Conservation (phyloP, 208 protist genomes). For the Novymonas esmeraldas region DNA sequence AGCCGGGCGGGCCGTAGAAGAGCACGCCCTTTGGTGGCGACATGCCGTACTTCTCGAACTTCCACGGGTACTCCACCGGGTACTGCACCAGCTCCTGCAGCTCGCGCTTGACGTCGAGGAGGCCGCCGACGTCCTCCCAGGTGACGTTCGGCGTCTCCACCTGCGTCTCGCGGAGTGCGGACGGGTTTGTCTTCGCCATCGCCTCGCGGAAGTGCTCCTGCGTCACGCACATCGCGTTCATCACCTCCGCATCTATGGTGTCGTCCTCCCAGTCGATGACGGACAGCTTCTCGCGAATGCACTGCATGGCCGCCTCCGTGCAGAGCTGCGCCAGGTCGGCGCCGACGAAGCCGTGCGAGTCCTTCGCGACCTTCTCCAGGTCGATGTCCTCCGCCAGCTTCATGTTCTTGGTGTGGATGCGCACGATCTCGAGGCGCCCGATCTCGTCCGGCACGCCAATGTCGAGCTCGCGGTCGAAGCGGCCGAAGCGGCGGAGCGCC, state of each 20-base stretch:
- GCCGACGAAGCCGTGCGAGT: slow-evolving; percentile 99
- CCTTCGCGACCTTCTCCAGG: slow-evolving; percentile 96
- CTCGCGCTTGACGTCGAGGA: slow-evolving; percentile 98
- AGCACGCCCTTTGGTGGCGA: slow-evolving; percentile 98
- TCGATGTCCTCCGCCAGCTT: slow-evolving; percentile 99
- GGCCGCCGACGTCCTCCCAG: slow-evolving; percentile 99
- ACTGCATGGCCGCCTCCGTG: slow-evolving; percentile 99
- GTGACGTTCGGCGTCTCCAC: slow-evolving; percentile 99
- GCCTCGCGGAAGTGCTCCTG: slow-evolving; percentile 99
- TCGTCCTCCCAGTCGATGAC: slow-evolving; percentile 99
- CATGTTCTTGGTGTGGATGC: slow-evolving; percentile 99
- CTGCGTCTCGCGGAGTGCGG: slow-evolving; percentile 98
- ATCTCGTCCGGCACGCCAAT: slow-evolving; percentile 99
- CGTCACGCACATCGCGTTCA: slow-evolving; percentile 98
- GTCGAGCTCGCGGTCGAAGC: slow-evolving; percentile 99
- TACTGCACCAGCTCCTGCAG: slow-evolving; percentile 99
- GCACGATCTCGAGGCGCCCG: slow-evolving; percentile 98
- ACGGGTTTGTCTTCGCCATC: slow-evolving; percentile 97
- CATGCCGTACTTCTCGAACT: slow-evolving; percentile 99
- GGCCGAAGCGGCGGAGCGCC: slow-evolving; percentile 99
- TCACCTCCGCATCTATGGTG: slow-evolving; percentile 98
- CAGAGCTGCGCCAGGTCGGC: slow-evolving; percentile 99
- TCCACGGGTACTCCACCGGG: slow-evolving; percentile 99
- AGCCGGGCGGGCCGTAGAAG: slow-evolving; percentile 99
- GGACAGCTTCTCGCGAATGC: slow-evolving; percentile 99